phyloP scores from a whole-genome alignment of 2,329 filamentous ascomycete genomes.

The Neofusicoccum cordaticola region DNA sequence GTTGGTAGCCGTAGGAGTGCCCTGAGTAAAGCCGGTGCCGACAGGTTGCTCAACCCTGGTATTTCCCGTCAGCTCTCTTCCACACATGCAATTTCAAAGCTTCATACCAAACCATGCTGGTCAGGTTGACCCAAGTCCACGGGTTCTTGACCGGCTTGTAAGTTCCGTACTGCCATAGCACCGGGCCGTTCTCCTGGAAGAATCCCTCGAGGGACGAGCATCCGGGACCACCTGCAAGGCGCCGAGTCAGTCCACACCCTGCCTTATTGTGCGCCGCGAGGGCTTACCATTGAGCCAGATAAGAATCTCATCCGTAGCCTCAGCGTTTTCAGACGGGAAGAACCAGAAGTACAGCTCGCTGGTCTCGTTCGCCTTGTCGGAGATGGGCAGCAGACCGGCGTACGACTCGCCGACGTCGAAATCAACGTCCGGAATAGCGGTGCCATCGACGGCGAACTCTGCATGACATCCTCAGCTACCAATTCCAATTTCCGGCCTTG shows the following conservation, averaged over 20 bases:
- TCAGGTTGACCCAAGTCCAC: conserved; percentile 58
- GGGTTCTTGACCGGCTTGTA: conserved; percentile 39
- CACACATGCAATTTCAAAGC: too few relatives aligned
- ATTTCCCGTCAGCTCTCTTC: too few relatives aligned
- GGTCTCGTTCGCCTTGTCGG: conserved; percentile 47
- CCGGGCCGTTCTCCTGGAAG: conserved; percentile 48
- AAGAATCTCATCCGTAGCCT: conserved; percentile 56
- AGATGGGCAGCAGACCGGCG: conserved; percentile 61
- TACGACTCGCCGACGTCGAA: conserved; percentile 69
- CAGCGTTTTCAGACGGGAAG: conserved; percentile 56
- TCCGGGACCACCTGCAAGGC: conserved; percentile 37
- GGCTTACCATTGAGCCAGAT: conserved; percentile 49
- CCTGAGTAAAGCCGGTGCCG: conserved; percentile 67
- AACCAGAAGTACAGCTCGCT: conserved; percentile 63
- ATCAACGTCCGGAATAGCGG: conserved; percentile 62
- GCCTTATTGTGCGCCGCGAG: background rate
- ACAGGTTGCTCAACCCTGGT: conserved; percentile 60
- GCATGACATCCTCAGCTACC: too few relatives aligned
- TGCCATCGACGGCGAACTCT: conserved; percentile 65
- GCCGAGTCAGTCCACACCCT: conserved; percentile 2
- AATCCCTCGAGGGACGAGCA: conserved; percentile 49
- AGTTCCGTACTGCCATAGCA: conserved; percentile 46
- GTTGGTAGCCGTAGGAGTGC: conserved; percentile 60
- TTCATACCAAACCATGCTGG: conserved; percentile 66
- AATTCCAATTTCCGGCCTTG: conserved; percentile 33